Evolutionary conservation across 1,139 yeast species (phyloP).

Genomic region (Yamadazyma dushanensis): DNA sequence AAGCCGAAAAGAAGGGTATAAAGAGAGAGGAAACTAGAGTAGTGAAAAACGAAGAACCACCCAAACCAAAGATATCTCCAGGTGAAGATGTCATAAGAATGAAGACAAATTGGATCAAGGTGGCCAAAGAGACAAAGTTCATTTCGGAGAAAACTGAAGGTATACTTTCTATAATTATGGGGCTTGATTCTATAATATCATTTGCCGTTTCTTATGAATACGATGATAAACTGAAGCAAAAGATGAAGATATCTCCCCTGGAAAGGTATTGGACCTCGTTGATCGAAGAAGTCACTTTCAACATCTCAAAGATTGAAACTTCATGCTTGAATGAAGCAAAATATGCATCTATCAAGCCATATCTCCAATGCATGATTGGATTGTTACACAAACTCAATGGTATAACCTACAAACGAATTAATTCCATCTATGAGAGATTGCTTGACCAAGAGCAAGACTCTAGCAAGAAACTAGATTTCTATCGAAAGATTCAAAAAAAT

Average conservation of each 20-base stretch:
- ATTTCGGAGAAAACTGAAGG: slow-evolving; percentile 26
- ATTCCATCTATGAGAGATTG: slow-evolving; percentile 25
- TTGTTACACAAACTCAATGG: slow-evolving; percentile 25
- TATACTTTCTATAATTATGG: slow-evolving; percentile 25
- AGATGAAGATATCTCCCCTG: slow-evolving; percentile 27
- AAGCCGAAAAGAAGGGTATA: slow-evolving; percentile 2
- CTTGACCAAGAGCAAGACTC: slow-evolving; percentile 18
- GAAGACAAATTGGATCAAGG: slow-evolving; percentile 31
- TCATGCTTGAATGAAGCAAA: slow-evolving; percentile 15
- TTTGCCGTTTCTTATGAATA: slow-evolving; percentile 33
- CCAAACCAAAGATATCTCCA: neutral
- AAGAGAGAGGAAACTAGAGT: too few relatives aligned
- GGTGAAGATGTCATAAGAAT: slow-evolving; percentile 13
- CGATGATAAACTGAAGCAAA: slow-evolving; percentile 34
- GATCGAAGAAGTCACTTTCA: slow-evolving; percentile 25
- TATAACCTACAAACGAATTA: slow-evolving; percentile 30
- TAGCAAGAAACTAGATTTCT: slow-evolving; percentile 29
- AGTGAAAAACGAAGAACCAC: too few relatives aligned
- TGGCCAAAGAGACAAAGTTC: slow-evolving; percentile 28
- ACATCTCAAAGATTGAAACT: slow-evolving; percentile 24
- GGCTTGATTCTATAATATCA: slow-evolving; percentile 33
- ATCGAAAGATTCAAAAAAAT: slow-evolving; percentile 27
- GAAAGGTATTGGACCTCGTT: slow-evolving; percentile 38
- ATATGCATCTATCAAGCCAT: slow-evolving; percentile 22
- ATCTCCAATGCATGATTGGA: slow-evolving; percentile 29